Base-by-base conservation (phyloP, 768 basidiomycete genomes). In the Russula sp. region DNA sequence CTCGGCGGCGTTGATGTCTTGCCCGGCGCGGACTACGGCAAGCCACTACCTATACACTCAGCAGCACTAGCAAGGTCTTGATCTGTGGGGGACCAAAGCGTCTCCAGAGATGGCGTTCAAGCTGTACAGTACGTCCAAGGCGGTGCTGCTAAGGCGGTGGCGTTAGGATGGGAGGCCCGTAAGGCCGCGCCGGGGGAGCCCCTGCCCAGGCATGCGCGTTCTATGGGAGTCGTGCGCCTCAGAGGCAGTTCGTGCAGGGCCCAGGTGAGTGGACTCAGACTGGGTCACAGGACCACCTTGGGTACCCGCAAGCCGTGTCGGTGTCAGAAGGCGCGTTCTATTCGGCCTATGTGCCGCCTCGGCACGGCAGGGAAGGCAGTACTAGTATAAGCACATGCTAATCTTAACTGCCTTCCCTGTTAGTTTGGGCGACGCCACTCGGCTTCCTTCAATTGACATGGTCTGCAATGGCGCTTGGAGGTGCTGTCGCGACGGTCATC, bases 51-150 rank as follows among this genome's bases (percentile, higher is more conserved):
- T 84, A 74, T 87, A 88, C 34, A 27, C 82, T n/a, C n/a, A n/a
- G n/a, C n/a, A 83, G 55, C 80, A 80, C 31, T 85, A 85, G 74
- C 87, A 88, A 71, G 83, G 84, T 51, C 88, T 79, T 40, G 74
- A 74, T 22, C 77, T 79, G 59, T 77, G 79, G 16, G 75, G 80
- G 14, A 77, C 78, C 20, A 82, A 80, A 37, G 77, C 78, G 14
- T 89, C 88, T 6, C 88, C 89, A 1, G 89, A 91, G 73, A 76
- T 83, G 8, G 75, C 86, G 16, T 91, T 89, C 75, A 91, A 91
- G 71, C 85, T 87, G 11, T 91, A 90, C 70, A 82, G 11, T 91
- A 90, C 70, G 82, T 80, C 54, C 75, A 89, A 76, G 89, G 88
- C 61, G 82, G 82, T 3, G 65, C 80, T 3, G 75, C 78, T 20